Conservation (phyloP, 2,329 filamentous ascomycete species). For the Pezicula radicicola region DNA sequence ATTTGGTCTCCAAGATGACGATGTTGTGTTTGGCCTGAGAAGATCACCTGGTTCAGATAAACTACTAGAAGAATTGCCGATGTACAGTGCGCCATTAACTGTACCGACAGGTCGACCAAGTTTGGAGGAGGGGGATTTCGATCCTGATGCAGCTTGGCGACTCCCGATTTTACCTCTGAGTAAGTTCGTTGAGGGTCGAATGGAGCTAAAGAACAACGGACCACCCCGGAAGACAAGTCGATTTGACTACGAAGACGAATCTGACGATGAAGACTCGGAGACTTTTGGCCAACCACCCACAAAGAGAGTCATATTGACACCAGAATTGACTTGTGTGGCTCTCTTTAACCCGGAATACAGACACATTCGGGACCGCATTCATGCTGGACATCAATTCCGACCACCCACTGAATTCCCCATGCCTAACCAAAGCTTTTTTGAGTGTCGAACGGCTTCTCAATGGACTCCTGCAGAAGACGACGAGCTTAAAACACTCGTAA, state of each 20-base stretch:
- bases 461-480: slow-evolving; percentile 92
- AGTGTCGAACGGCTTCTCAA: slow-evolving; percentile 80
- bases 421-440: slow-evolving; percentile 88
- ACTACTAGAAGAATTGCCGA: slow-evolving; percentile 75
- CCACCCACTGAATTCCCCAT: slow-evolving; percentile 89
- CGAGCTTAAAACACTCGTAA: slow-evolving; percentile 78
- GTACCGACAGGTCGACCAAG: slow-evolving; percentile 54
- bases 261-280: slow-evolving; percentile 55
- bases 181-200: slow-evolving; percentile 80
- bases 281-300: slow-evolving; percentile 21
- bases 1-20: slow-evolving; percentile 77
- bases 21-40: slow-evolving; percentile 76
- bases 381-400: slow-evolving; percentile 88
- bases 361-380: slow-evolving; percentile 81
- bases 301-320: slow-evolving; percentile 47
- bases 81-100: slow-evolving; percentile 67
- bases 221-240: slow-evolving; percentile 75
- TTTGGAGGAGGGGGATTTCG: slow-evolving; percentile 43
- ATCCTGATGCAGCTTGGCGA: slow-evolving; percentile 71
- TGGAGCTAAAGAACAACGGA: slow-evolving; percentile 63
- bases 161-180: slow-evolving; percentile 78
- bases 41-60: slow-evolving; percentile 73
- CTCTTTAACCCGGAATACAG: slow-evolving; percentile 90
- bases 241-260: slow-evolving; percentile 77
- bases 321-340: slow-evolving; percentile 74